phyloP scores from a whole-genome alignment of 805 yeast species.

The Candida boleticola region DNA sequence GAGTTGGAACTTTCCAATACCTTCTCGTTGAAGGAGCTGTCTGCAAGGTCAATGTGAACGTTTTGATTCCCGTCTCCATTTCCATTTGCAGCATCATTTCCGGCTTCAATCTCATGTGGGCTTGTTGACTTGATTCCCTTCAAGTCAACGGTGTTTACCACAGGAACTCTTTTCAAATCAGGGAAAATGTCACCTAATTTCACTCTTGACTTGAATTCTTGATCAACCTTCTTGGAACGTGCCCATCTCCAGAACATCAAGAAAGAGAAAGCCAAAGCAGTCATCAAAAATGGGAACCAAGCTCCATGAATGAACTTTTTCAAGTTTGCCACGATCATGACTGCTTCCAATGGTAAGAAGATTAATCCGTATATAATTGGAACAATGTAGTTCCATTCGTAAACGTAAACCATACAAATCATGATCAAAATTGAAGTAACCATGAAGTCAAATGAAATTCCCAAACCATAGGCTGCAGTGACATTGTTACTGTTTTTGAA shows the following conservation, averaged over 20 bases:
- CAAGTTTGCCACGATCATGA: slow-evolving; percentile 47
- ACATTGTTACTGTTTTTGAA: slow-evolving; percentile 48
- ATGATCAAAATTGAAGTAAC: slow-evolving; percentile 49
- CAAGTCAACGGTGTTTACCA: slow-evolving; percentile 18
- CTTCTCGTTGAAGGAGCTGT: background rate
- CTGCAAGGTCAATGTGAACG: background rate
- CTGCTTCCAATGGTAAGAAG: slow-evolving; percentile 48
- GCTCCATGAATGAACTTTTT: slow-evolving; percentile 58
- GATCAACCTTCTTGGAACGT: slow-evolving; percentile 37
- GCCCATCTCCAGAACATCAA: slow-evolving; percentile 50
- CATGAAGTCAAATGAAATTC: slow-evolving; percentile 54
- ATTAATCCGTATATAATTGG: slow-evolving; percentile 32
- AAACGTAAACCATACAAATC: slow-evolving; percentile 47
- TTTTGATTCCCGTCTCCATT: background rate
- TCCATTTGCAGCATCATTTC: background rate
- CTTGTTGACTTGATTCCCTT: slow-evolving; percentile 1
- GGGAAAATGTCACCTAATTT: slow-evolving; percentile 36
- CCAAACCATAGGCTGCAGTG: slow-evolving; percentile 61
- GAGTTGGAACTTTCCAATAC: background rate
- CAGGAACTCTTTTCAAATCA: slow-evolving; percentile 12
- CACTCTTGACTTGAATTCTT: slow-evolving; percentile 34
- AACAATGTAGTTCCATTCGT: slow-evolving; percentile 31
- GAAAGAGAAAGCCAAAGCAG: slow-evolving; percentile 34
- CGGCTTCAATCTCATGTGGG: background rate
- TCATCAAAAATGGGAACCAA: slow-evolving; percentile 56